Base-by-base conservation (phyloP, 306 rosid species). In the Benincasa hispida region DNA sequence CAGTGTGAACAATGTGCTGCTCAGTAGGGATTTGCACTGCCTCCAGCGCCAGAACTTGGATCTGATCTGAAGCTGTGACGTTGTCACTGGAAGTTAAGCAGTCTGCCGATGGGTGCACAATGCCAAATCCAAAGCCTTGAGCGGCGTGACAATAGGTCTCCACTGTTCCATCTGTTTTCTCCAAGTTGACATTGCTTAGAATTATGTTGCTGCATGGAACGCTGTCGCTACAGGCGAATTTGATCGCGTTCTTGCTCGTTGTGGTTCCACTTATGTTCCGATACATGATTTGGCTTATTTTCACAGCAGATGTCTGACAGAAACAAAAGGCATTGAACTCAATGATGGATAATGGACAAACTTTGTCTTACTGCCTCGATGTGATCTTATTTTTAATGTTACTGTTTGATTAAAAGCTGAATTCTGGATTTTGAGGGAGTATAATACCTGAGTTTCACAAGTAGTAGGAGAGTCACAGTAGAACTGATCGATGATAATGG, bases 141-240 rank as follows among this genome's bases (percentile, higher is more conserved):
- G 99, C 99, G 58, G 97, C 88, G 82, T 92, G 91, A 77, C 99
- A 95, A 56, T 90, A 95, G 56, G 99, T 82, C 81, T 95, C 99
- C 72, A 84, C 99, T 0, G 90, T 83, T 61, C 99, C 97, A 74
- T 95, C 98, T 14, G 85, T 80, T 86, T 83, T 92, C 81, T 92
- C 91, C 14, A 95, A 88, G 84, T 95, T 81, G 60, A 95, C 83
- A 50, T 92, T 88, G 84, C 96, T 89, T 8, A 95, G 93, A 61
- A 95, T 84, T 60, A 95, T 79, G 60, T 77, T 85, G 83, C 85
- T 95, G 85, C 99, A 95, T 1, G 99, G 99, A 72, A 81, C 86
- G 27, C 88, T 57, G 85, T 95, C 97, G 58, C 99, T 95, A 87
- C 99, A 95, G 17, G 90, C 91, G 63, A 95, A 92, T 74, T 85